Conservation (phyloP, 2,329 filamentous ascomycete genomes). For the Camptophora hylomeconis region DNA sequence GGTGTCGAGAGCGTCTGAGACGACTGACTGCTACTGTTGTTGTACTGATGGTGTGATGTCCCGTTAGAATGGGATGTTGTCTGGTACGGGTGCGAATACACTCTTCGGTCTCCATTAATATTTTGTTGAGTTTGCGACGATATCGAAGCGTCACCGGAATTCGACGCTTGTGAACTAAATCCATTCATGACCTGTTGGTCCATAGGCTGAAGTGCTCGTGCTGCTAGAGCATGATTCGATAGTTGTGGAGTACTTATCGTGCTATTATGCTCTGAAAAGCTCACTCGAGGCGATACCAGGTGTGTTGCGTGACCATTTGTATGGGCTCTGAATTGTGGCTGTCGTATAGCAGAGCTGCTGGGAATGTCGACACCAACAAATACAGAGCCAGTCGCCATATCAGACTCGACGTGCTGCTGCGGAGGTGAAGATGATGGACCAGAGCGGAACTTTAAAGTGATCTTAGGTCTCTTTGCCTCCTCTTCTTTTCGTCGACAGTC, state of each 20-base stretch:
- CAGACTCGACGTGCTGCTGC: slow-evolving; percentile 10
- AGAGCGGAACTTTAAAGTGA: slow-evolving; percentile 46
- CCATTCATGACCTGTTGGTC: slow-evolving; percentile 3
- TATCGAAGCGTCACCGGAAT: too few relatives aligned
- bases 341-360: background rate
- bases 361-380: slow-evolving; percentile 1
- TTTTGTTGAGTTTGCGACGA: too few relatives aligned
- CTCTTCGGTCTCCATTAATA: too few relatives aligned
- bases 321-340: background rate
- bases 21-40: slow-evolving; percentile 20
- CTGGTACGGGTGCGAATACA: slow-evolving; percentile 5
- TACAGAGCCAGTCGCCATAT: slow-evolving; percentile 1
- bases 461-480: slow-evolving; percentile 47
- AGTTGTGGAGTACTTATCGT: too few relatives aligned
- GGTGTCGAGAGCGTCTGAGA: slow-evolving; percentile 21
- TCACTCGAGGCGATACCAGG: too few relatives aligned
- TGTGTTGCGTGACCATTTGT: too few relatives aligned
- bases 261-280: too few relatives aligned
- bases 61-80: slow-evolving; percentile 15
- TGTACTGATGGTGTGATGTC: slow-evolving; percentile 11
- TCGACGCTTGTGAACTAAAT: slow-evolving; percentile 1
- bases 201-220: background rate
- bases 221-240: too few relatives aligned
- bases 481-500: slow-evolving; percentile 61
- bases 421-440: slow-evolving; percentile 23